These are phyloP conservation scores for Teratosphaeria viscida DNA, from an alignment of 2,329 filamentous ascomycete species.

Conservation along the genomic window DNA sequence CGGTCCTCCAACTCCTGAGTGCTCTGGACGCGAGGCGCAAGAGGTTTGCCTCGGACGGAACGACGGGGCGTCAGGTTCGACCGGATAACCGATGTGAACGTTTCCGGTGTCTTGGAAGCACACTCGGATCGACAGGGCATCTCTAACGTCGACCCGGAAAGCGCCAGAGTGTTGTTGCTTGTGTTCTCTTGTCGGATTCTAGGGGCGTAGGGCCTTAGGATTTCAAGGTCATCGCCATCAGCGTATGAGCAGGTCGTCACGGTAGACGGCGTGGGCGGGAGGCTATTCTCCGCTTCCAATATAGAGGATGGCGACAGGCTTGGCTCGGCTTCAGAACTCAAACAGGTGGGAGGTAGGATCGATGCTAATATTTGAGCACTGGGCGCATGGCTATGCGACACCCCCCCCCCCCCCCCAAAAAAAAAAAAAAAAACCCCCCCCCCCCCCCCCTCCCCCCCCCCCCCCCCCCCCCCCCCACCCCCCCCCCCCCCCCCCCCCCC, in stretches of 20 bases:
- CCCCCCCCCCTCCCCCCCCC: too few relatives aligned
- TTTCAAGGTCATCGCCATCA: constrained; percentile 5
- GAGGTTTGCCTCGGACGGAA: background rate
- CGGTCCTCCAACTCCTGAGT: constrained; percentile 18
- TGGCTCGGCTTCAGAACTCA: constrained; percentile 3
- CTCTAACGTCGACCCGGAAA: constrained; percentile 9
- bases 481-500: too few relatives aligned
- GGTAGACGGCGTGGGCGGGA: constrained; percentile 20
- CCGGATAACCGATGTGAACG: background rate
- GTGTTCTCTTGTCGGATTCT: background rate
- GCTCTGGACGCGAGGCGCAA: constrained; percentile 13
- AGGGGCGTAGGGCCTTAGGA: constrained; percentile 1
- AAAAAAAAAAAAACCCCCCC: too few relatives aligned
- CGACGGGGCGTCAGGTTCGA: background rate
- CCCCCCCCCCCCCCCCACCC: too few relatives aligned
- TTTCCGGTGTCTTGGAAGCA: background rate
- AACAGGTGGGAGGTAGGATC: constrained; percentile 6
- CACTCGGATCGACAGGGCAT: constrained; percentile 4
- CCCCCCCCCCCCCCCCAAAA: too few relatives aligned
- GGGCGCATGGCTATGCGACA: background rate
- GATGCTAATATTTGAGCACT: background rate
- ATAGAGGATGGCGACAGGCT: constrained; percentile 2
- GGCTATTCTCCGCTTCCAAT: constrained; percentile 11
- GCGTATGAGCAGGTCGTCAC: constrained; percentile 6
- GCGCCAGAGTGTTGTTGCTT: constrained; percentile 1